Evolutionary conservation across 1,284 basidiomycete genomes (phyloP), one percentile per base, ranked within the genome.

Genomic region (Cryptococcus sp.): DNA sequence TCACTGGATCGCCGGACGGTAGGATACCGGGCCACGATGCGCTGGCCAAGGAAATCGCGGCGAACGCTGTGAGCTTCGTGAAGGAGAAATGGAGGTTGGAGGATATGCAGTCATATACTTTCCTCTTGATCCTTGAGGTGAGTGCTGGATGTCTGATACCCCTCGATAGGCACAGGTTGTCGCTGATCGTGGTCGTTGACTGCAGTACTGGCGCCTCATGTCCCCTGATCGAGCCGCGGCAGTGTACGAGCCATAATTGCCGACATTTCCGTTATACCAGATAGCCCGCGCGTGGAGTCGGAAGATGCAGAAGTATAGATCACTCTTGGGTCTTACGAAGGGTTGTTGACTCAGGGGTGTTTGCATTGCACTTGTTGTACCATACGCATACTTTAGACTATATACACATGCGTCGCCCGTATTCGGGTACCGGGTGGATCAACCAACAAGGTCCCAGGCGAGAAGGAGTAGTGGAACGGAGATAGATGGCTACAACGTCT

Each of bases 21-120:
- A 59, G 66, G 11, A 66, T 71, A 31, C 57, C 50, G 3, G 71
- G 71, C 6, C 71, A 76, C 49, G 76, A 80, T 56, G 73, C 75
- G 38, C 59, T 78, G 13, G 80, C 78, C 4, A 71, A 75, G 61
- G 63, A 72, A 61, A 81, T 81, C 41, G 80, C 78, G 6, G 57
- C 65, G 35, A 68, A 78, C 25, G 80, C 75, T 0, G 62, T 67
- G 35, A 58, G 73, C 13, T 80, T 79, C 62, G 69, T 75, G n/a
- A 46, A 73, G 38, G 61, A 68, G 44, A 71, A 70, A 64, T 81
- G 79, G 80, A 64, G 81, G 53, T 53, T 62, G 60, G 60, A 71
- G 23, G 81, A 81, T 66, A 81, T 81, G 80, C 76, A 80, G 59
- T 74, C 76, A 39, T 81, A 70, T 69, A 67, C 65, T 67, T 64